Base-by-base conservation (phyloP, 1,284 basidiomycete species). In the Coniferiporia weirii region DNA sequence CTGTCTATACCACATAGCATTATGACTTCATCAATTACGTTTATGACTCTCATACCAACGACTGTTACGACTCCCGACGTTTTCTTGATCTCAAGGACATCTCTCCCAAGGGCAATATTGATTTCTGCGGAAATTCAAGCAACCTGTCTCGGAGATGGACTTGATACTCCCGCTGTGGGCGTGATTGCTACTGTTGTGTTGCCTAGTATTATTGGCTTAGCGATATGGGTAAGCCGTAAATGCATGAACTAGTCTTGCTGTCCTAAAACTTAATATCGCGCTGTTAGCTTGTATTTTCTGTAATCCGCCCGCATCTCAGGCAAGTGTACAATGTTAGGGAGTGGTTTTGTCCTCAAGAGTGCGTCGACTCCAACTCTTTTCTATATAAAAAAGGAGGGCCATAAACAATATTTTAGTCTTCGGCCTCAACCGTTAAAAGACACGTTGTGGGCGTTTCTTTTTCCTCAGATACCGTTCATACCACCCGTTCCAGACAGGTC, bases 281-380 rank as follows among this genome's bases (percentile, higher is more conserved):
- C 48, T 57, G 35, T 44, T 55, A 89, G 87, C 67, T 85, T 56
- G 63, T 83, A 49, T 89, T 89, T 70, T 87, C 84, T 35, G 71
- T 84, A 57, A 63, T 88, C 19, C 78, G 87, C 50, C 86, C 87
- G 12, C 81, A 77, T 57, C 85, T 82, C 67, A 79, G 86, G 58
- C 84, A 89, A 72, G 68, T 90, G 17, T 90, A 89, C 65, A 83
- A 74, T 22, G 69, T 85, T 53, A 74, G 87, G 65, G 86, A 89
- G 67, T 90, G 87, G 87, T 90, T 89, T 68, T 78, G 85, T 15
- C 81, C 79, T 50, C 80, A 77, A 71, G 80, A 82, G 87, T 89
- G 67, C 73, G 85, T 79, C 8, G 10, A 19, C 15, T 47, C 12
- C 17, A 8, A 34, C 38, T 47, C n/a, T 34, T 52, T 13, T 51